Base-by-base conservation (phyloP, 192 early-diverging fungal species). In the Gigaspora rosea region DNA sequence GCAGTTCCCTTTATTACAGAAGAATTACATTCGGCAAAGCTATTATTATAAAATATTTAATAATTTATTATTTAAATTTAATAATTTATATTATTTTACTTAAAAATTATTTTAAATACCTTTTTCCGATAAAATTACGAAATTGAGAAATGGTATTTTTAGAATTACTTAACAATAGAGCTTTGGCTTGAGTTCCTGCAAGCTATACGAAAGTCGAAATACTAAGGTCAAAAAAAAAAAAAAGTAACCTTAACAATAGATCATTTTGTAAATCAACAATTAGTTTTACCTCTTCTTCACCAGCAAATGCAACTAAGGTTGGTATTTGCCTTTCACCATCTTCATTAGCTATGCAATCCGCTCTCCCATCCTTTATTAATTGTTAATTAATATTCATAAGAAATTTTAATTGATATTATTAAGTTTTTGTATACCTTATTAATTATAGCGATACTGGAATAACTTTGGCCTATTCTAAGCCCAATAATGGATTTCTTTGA, bases 311-410 rank as follows among this genome's bases (percentile, higher is more conserved):
- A 77, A 98, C 92, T 82, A 92, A 93, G 51, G 95, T 91, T 50
- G 97, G 94, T 79, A 96, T 97, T 84, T 94, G 94, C 73, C 96
- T 87, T 86, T 97, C 95, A 82, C 97, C 97, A 79, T 99, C 97
- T 85, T 96, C 95, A 88, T 99, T 98, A 79, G 97, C 97, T 81
- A 99, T 97, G 75, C 93, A 91, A 71, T 96, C 95, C 47, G 92
- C 86, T 70, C 85, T 83, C 18, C 86, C 85, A 78, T 93, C 88
- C 92, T 92, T 68, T 49, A 80, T n/a, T 49, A n/a, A 46, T 4
- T 8, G 9, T 22, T 63, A 4, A 41, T 6, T 41, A 41, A 41
- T 41, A 41, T 7, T 41, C 41, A 3, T 41, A 41, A 0, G 16
- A 47, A 41, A 2, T 66, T n/a, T 66, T 3, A 8, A n/a, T 16